Base-by-base conservation (phyloP, 208 protist species). In the Acanthamoeba royreba region DNA sequence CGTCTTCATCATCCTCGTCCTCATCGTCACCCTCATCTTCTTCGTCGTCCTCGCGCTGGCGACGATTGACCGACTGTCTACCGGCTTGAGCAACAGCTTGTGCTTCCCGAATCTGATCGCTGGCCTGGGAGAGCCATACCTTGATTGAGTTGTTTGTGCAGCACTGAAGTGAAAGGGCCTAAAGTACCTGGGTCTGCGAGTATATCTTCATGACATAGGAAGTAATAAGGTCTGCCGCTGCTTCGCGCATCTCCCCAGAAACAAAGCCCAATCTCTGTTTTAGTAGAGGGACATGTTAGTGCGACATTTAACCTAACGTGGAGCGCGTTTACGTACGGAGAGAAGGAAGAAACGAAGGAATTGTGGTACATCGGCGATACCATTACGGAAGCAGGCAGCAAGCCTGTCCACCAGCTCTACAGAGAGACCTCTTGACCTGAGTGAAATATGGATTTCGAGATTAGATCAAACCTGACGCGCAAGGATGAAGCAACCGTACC, bases 261-360 rank as follows among this genome's bases (percentile, higher is more conserved):
- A 85, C 74, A 28, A 85, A 85, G 74, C 43, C 53, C 74, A 85
- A 31, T 45, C 74, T 46, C 74, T 85, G 74, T 19, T 9, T 55
- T 19, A 81, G 43, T 11, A 35, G 13, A 35, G 38, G 38, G 22
- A 33, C 19, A 4, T 47, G 15, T 38, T 72, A 42, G 28, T 4
- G 25, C 13, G 17, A 25, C 13, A 38, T 9, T 9, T 11, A 77
- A 5, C 22, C 35, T 43, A 25, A n/a, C 22, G 7, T 3, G 43
- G 42, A 1, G n/a, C n/a, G 43, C 9, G 0, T 4, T 1, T 15
- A 22, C 7, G 38, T 53, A 85, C 74, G 25, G 74, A 85, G n/a
- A 85, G 74, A 28, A 85, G 74, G 74, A 85, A 85, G 74, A 85
- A 85, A 33, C 74, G 74, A 85, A 85, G 38, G 74, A 85, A 85